Base-by-base conservation (phyloP, 768 basidiomycete genomes). In the Naganishia kalamii region DNA sequence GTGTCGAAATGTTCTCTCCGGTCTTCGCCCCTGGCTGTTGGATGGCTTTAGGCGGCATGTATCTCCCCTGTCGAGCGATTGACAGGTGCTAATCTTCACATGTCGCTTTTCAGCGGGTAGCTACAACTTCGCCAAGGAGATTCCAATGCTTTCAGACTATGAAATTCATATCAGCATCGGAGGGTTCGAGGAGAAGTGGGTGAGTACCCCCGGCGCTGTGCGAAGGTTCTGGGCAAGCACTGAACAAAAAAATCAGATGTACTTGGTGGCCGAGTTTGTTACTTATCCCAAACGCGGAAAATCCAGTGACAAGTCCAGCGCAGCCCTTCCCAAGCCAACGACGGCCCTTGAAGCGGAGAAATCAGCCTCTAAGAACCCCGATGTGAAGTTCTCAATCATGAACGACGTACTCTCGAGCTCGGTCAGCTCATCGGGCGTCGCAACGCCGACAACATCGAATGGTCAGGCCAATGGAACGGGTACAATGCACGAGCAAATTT, bases 161-260 rank as follows among this genome's bases (percentile, higher is more conserved):
- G 69, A 73, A 25, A 72, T 79, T 66, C 74, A 76, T 49, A 65
- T 73, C 11, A 66, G 67, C n/a, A 70, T 70, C 43, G 73, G 69
- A 12, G 78, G 78, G n/a, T 78, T 72, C 70, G 78, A 74, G 12
- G 75, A 76, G 40, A 79, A 79, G 59, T 79, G 78, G 78, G 60
- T 71, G 47, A 60, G 69, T 60, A 4, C 10, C 7, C 15, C 23
- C 23, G 15, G 27, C 5, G 15, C 19, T 17, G 23, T 29, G 21
- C 19, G 4, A 6, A 4, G 27, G 11, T 8, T 49, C 48, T 29
- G 3, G 23, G 10, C 19, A 15, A 3, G 5, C 32, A 23, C 48
- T 4, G 27, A 25, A 29, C 4, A 29, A 17, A 13, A 15, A 30
- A 49, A 37, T 30, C 30, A 76, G 77, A 61, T 77, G 29, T 78